Evolutionary conservation across 2,329 filamentous ascomycete genomes (phyloP).

Genomic region (Canariomyces notabilis): DNA sequence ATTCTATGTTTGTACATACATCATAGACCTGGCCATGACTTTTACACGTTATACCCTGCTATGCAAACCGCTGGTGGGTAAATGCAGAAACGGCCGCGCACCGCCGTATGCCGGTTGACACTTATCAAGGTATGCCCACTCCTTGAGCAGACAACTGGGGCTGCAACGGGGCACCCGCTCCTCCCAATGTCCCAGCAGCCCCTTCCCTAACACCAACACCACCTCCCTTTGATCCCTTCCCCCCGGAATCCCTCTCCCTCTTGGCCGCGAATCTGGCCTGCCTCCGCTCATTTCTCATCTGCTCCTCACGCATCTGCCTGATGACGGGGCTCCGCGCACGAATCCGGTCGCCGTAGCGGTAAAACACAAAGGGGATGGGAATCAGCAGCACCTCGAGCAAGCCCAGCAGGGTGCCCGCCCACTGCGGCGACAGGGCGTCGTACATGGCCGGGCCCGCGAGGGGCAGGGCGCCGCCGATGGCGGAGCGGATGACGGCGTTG

Average conservation of each 20-base stretch:
- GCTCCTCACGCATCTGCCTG: constrained; percentile 37
- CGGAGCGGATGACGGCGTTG: constrained; percentile 64
- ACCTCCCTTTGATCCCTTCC: neutral
- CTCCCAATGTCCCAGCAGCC: neutral
- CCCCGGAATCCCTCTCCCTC: constrained; percentile 10
- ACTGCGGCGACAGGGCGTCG: constrained; percentile 59
- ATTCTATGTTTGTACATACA: no score
- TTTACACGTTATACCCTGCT: no score
- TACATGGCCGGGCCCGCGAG: constrained; percentile 71
- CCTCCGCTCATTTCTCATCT: constrained; percentile 32
- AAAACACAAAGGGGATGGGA: constrained; percentile 72
- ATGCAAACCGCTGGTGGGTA: no score
- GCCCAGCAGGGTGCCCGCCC: constrained; percentile 68
- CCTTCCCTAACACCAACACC: neutral
- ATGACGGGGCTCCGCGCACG: constrained; percentile 43
- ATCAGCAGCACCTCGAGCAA: constrained; percentile 64
- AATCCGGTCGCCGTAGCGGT: constrained; percentile 48
- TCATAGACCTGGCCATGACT: no score
- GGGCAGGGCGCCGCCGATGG: constrained; percentile 66
- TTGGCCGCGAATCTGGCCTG: constrained; percentile 23
- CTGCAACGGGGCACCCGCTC: no score
- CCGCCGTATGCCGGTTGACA: no score
- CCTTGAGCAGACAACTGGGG: constrained; percentile 3
- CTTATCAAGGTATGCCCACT: constrained; percentile 8
- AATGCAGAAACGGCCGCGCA: no score